Evolutionary conservation across 768 basidiomycete genomes (phyloP), one percentile per base, ranked within the genome.

Genomic region (Amanita polypyramis): DNA sequence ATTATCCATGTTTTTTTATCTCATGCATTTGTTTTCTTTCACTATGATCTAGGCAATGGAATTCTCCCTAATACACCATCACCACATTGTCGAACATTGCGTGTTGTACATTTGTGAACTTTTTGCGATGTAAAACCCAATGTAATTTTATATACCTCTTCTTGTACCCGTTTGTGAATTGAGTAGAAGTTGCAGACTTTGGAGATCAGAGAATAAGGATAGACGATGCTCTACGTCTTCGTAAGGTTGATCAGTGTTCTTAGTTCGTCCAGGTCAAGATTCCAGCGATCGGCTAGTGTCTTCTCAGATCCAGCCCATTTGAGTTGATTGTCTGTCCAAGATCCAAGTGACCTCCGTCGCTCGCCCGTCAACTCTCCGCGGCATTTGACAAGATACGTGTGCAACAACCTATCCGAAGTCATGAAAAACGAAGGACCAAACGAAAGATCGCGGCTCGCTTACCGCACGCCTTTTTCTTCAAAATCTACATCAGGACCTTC

Each of bases 391-490:
- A 64, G 58, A 57, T 77, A 83, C 1, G 77, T 80, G 51, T 74
- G 64, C 39, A 83, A 58, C 17, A 80, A 53, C 43, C 79, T 80
- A 40, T 17, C 30, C 11, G 29, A 32, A 51, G 38, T 35, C 33
- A 1, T 19, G 9, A 42, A 45, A n/a, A 9, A 27, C 15, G 9
- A 43, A 25, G 10, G 44, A 25, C 19, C 15, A 3, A 5, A 32
- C 23, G 17, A 51, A 36, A n/a, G n/a, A n/a, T n/a, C n/a, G n/a
- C n/a, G n/a, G n/a, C n/a, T n/a, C 5, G 61, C 72, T 43, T 43
- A 78, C 79, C 74, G 70, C 15, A 80, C 53, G 1, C 75, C 60
- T 54, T 81, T 84, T 60, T 85, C 85, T 60, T 80, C 77, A 33
- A 80, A 80, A 47, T 84, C 79, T 2, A 57, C 56, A 59, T 86